These are phyloP conservation scores for bread wheat (Triticum aestivum) DNA, from an alignment of 176 grass and related monocot species.

Conservation along the genomic window IWGSC_CS_RefSeq_v2.1 NC_057797.1:138537430-138537929, in stretches of 20 bases:
- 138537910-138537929: too few species aligned
- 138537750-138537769: too few species aligned
- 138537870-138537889: too few species aligned
- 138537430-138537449: constrained; percentile 25
- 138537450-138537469: constrained; percentile 42
- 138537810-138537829: too few species aligned
- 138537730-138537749: too few species aligned
- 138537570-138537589: background rate
- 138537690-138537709: background rate
- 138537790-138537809: too few species aligned
- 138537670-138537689: background rate
- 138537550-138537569: background rate
- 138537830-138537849: too few species aligned
- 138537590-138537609: background rate
- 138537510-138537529: background rate
- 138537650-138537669: background rate
- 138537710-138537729: background rate
- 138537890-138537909: too few species aligned
- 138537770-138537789: too few species aligned
- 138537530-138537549: background rate
- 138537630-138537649: background rate
- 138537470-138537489: background rate
- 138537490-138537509: background rate
- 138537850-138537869: too few species aligned
- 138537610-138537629: background rate